These are phyloP conservation scores for Coix lacrymajobi DNA, from an alignment of 176 grass and related monocot genomes.

Conservation along the genomic window DNA sequence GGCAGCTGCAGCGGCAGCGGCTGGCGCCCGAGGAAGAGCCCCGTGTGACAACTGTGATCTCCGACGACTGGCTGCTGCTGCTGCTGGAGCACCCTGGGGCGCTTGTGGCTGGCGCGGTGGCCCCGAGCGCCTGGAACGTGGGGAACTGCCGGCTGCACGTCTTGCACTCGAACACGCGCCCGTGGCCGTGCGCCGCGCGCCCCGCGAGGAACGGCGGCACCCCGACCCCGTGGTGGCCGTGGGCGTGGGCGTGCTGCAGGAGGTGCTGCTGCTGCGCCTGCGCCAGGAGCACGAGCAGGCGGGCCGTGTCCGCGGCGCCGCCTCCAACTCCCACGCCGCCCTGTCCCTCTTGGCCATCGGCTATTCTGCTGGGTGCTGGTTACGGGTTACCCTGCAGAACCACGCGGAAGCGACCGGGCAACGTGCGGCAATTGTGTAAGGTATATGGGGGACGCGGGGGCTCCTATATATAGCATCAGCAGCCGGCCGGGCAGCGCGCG, in stretches of 20 bases:
- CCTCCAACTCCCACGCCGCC: conserved; percentile 29
- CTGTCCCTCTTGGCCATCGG: conserved; percentile 44
- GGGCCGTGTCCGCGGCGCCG: conserved; percentile 43
- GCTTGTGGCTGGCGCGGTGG: conserved; percentile 86
- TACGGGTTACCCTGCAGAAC: neutral
- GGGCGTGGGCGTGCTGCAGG: neutral
- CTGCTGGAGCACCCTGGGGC: conserved; percentile 3
- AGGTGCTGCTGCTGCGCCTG: conserved; percentile 6
- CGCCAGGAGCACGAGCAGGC: conserved; percentile 60
- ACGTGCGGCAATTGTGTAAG: neutral
- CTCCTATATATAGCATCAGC: neutral
- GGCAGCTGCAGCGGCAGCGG: neutral
- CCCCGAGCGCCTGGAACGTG: conserved; percentile 96
- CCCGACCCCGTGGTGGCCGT: neutral
- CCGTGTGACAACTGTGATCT: neutral
- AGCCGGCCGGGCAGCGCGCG: too few relatives aligned
- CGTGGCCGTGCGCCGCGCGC: conserved; percentile 1
- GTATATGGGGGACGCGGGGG: neutral
- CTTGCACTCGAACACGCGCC: conserved; percentile 88
- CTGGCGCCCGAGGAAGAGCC: conserved; percentile 28
- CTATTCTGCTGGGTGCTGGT: neutral
- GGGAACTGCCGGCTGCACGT: conserved; percentile 78
- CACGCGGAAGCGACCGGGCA: neutral
- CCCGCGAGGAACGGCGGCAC: neutral
- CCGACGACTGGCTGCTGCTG: neutral